A percentile compares a stretch with the other conserved stretches of the same genome.
Conservation (phyloP, 495 filamentous ascomycete genomes). For the Cenococcum geophilum region DNA sequence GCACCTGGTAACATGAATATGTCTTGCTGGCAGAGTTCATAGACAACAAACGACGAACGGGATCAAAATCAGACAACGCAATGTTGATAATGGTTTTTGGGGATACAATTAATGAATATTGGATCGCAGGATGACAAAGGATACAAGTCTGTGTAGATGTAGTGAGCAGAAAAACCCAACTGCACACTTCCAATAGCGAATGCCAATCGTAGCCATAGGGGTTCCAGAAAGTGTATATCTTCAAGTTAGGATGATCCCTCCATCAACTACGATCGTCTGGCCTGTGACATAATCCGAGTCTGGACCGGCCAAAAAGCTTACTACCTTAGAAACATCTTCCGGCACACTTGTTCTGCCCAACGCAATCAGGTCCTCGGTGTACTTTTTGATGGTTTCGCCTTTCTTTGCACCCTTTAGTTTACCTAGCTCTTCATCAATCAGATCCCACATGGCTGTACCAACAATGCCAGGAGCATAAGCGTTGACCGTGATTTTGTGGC, state of each 20-base stretch:
- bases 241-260: conserved; percentile 50
- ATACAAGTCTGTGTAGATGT: no score
- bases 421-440: conserved; percentile 50
- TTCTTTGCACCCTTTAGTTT: conserved; percentile 42
- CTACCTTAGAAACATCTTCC: conserved; percentile 53
- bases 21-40: no score
- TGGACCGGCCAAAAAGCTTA: conserved; percentile 50
- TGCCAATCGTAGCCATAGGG: no score
- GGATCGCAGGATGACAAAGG: no score
- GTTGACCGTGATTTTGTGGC: conserved; percentile 56
- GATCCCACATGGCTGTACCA: conserved; percentile 56
- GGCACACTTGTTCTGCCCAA: conserved; percentile 49
- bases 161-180: no score
- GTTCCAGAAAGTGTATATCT: no score
- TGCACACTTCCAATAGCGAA: no score
- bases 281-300: conserved; percentile 57
- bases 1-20: no score
- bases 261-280: conserved; percentile 58
- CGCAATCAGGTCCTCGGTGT: conserved; percentile 43
- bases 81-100: no score
- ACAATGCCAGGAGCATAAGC: conserved; percentile 59
- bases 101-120: no score
- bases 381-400: conserved; percentile 48
- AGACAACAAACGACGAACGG: no score
- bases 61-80: no score